phyloP scores from a whole-genome alignment of 805 yeast genomes.

The Sungouiozyma ichnusensis region DNA sequence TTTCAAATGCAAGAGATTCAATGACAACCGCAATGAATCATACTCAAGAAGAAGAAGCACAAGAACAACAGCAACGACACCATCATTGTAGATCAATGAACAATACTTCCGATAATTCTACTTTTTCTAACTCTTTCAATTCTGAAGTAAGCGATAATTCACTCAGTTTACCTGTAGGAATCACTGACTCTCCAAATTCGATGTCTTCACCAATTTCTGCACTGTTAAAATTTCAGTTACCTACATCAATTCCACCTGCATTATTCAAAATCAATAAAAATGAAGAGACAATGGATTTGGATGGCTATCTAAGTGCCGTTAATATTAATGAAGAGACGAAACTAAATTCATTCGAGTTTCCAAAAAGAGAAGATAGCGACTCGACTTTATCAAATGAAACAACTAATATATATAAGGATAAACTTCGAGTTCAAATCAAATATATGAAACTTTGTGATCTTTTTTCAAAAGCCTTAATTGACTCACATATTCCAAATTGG shows the following conservation, averaged over 20 bases:
- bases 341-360: slow-evolving; percentile 10
- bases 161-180: background rate
- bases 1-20: background rate
- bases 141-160: background rate
- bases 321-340: slow-evolving; percentile 19
- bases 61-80: background rate
- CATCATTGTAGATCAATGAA: too few species aligned
- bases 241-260: slow-evolving; percentile 12
- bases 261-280: slow-evolving; percentile 22
- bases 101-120: background rate
- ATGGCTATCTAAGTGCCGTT: slow-evolving; percentile 25
- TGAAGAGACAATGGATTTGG: slow-evolving; percentile 24
- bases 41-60: too few species aligned
- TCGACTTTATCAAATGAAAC: background rate
- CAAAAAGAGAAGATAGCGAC: slow-evolving; percentile 5
- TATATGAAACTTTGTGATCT: slow-evolving; percentile 10
- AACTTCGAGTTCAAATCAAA: slow-evolving; percentile 20
- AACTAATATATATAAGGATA: slow-evolving; percentile 7
- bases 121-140: background rate
- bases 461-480: slow-evolving; percentile 11
- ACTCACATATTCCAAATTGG: slow-evolving; percentile 44
- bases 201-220: slow-evolving; percentile 26
- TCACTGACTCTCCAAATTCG: slow-evolving; percentile 19
- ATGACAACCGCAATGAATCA: too few species aligned
- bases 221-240: slow-evolving; percentile 24